Evolutionary conservation across 345 rosid genomes (phyloP).

Genomic region (Salix suchowensis): DNA sequence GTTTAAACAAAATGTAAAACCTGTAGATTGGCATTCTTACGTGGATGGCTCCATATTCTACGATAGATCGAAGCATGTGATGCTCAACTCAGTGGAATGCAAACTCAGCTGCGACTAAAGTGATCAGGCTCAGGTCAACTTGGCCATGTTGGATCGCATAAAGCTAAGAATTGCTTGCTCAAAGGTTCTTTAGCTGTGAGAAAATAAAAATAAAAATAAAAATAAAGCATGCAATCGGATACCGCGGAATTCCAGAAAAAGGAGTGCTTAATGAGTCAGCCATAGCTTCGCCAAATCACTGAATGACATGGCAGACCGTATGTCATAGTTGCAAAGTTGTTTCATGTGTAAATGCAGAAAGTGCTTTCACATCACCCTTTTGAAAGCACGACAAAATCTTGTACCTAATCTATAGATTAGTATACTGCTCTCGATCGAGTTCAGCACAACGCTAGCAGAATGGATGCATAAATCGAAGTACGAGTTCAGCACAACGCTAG

Average conservation of each 20-base stretch:
- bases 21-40: slow-evolving; percentile 18
- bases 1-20: slow-evolving; percentile 7
- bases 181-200: background rate
- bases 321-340: slow-evolving; percentile 2
- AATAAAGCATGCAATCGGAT: slow-evolving; percentile 15
- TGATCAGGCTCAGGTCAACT: slow-evolving; percentile 28
- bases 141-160: slow-evolving; percentile 34
- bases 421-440: background rate
- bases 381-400: background rate
- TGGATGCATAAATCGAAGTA: background rate
- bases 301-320: slow-evolving; percentile 15
- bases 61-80: slow-evolving; percentile 37
- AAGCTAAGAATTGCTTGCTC: slow-evolving; percentile 17
- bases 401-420: background rate
- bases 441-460: background rate
- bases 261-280: slow-evolving; percentile 39
- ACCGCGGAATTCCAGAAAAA: slow-evolving; percentile 12
- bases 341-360: slow-evolving; percentile 2
- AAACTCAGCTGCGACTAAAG: slow-evolving; percentile 44
- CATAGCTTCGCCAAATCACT: slow-evolving; percentile 25
- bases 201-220: background rate
- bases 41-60: slow-evolving; percentile 29
- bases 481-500: background rate
- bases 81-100: slow-evolving; percentile 51
- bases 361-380: slow-evolving; percentile 8